Evolutionary conservation across 352 stramenopile genomes (phyloP), one percentile per base, ranked within the genome.

Genomic region (Phytophthora ohioensis): DNA sequence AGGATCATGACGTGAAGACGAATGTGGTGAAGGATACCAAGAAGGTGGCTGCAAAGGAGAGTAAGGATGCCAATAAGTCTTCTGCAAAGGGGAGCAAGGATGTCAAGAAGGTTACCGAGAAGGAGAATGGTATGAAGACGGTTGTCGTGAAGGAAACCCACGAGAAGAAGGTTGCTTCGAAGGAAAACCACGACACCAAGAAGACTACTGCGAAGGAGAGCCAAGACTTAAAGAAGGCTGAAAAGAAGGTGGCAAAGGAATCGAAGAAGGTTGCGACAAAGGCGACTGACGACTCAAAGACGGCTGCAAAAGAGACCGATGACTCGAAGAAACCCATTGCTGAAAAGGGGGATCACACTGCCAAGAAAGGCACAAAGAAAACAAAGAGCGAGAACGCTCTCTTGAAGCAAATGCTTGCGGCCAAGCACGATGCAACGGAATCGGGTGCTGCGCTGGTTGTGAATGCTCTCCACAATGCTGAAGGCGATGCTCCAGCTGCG

Each of bases 351-450:
- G 38, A 69, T 32, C 11, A 53, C 7, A 12, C 36, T 3, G 27
- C n/a, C 3, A 68, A 57, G 42, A 76, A 59, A 5, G 56, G 38
- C 2, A 9, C 55, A 10, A 75, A 76, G 46, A 76, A 78, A 55
- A 78, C 73, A 42, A 81, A 76, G 41, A 81, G 73, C 32, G 65
- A 54, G 30, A 81, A 81, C 49, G 69, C 51, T 58, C 41, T 81
- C 0, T 30, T 81, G 39, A 67, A 76, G 39, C 66, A 76, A 35
- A 81, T 81, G 73, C 57, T 67, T 48, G 73, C 69, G 8, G 69
- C 65, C n/a, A 78, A 78, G 48, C 64, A 73, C 1, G 32, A 58
- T 65, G 51, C 39, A 36, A 41, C 61, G 11, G 56, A 72, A 62
- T 78, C 69, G 30, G 64, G 60, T 41, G 69, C 73, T 65, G 60